These are phyloP conservation scores for Cercospora beticola DNA, from an alignment of 2,329 filamentous ascomycete species.

Conservation along the genomic window DNA sequence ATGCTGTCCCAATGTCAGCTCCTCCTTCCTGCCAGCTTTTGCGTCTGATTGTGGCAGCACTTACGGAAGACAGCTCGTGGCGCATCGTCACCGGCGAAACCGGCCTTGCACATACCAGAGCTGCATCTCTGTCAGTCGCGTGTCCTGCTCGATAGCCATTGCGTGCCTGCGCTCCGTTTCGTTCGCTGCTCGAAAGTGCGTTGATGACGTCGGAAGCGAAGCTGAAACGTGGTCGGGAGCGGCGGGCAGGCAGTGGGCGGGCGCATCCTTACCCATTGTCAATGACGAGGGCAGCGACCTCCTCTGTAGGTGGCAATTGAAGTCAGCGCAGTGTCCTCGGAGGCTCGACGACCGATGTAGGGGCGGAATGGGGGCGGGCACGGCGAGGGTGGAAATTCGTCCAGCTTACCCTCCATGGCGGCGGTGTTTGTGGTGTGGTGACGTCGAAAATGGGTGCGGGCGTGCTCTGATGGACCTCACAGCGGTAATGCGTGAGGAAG, in stretches of 20 bases:
- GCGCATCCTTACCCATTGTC: constrained; percentile 95
- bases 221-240: constrained; percentile 36
- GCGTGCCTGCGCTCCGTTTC: constrained; percentile 12
- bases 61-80: constrained; percentile 99
- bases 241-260: constrained; percentile 35
- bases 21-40: constrained; percentile 2
- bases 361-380: constrained; percentile 17
- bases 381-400: constrained; percentile 24
- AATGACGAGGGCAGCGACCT: constrained; percentile 99
- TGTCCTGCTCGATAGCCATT: constrained; percentile 10
- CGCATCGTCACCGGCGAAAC: constrained; percentile 99
- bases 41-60: constrained; percentile 49
- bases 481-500: constrained; percentile 1
- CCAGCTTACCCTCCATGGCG: constrained; percentile 37
- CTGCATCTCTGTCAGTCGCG: constrained; percentile 52
- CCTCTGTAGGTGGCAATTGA: constrained; percentile 63
- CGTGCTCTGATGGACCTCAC: constrained; percentile 8
- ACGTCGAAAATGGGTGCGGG: constrained; percentile 12
- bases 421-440: constrained; percentile 23
- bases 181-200: constrained; percentile 17
- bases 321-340: constrained; percentile 27
- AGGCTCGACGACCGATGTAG: constrained; percentile 10
- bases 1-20: constrained; percentile 61
- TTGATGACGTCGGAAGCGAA: constrained; percentile 37
- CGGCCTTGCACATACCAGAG: constrained; percentile 99